phyloP scores from a whole-genome alignment of 768 basidiomycete genomes.

The Trametes elegans region DNA sequence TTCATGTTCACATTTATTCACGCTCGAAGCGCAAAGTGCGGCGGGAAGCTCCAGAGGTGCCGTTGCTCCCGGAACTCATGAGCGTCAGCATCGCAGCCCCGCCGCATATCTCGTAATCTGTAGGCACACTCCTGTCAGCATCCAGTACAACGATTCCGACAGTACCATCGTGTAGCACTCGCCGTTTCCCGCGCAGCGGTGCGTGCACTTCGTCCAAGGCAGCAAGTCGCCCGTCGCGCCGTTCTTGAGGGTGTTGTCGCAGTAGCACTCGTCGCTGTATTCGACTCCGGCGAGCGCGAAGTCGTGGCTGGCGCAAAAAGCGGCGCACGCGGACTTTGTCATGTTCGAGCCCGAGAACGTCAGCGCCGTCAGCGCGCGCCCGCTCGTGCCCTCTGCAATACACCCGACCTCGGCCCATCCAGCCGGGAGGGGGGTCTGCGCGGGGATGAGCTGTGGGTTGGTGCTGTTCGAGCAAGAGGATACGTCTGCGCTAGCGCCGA shows the following conservation, averaged over 20 bases:
- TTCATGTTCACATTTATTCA: background rate
- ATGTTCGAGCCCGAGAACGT: conserved; percentile 22
- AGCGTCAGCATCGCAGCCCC: conserved; percentile 9
- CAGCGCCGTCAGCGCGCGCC: conserved; percentile 24
- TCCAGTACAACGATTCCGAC: background rate
- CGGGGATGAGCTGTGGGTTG: conserved; percentile 14
- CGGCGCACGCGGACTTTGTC: conserved; percentile 23
- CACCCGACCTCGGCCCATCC: conserved; percentile 25
- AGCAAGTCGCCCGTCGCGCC: conserved; percentile 20
- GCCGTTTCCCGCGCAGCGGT: conserved; percentile 24
- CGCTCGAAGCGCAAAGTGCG: background rate
- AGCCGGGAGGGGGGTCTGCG: conserved; percentile 12
- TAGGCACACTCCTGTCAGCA: no score
- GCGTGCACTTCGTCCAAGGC: conserved; percentile 20
- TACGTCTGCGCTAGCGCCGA: conserved; percentile 13
- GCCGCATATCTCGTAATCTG: conserved; percentile 19
- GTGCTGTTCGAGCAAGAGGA: conserved; percentile 2
- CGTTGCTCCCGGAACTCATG: background rate
- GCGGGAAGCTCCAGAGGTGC: background rate
- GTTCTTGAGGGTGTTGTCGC: conserved; percentile 25
- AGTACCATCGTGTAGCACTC: background rate
- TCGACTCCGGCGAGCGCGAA: conserved; percentile 29
- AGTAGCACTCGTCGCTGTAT: conserved; percentile 28
- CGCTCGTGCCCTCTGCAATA: conserved; percentile 26
- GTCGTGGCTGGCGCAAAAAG: conserved; percentile 25